phyloP scores from a whole-genome alignment of 495 filamentous ascomycete genomes.

The Chaetomium tenue region DNA sequence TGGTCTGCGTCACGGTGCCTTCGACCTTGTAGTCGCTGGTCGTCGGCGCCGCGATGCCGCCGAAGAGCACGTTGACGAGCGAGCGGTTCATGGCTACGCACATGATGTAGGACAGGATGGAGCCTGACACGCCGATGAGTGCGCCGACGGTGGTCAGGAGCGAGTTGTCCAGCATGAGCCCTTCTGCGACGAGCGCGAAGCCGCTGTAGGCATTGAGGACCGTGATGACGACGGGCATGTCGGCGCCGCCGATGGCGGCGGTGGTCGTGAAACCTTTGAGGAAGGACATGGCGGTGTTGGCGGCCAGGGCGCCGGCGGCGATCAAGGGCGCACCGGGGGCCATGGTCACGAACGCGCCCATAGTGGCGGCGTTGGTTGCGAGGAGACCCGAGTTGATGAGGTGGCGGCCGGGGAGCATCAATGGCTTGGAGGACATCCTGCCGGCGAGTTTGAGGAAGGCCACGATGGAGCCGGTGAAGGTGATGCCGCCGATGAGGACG shows the following conservation, averaged over 20 bases:
- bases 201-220: slow-evolving; percentile 83
- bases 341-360: slow-evolving; percentile 74
- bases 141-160: slow-evolving; percentile 75
- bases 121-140: slow-evolving; percentile 76
- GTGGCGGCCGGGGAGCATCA: slow-evolving; percentile 67
- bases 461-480: slow-evolving; percentile 79
- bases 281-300: slow-evolving; percentile 73
- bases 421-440: slow-evolving; percentile 69
- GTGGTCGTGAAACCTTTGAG: slow-evolving; percentile 80
- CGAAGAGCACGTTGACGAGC: slow-evolving; percentile 77
- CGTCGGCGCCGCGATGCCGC: slow-evolving; percentile 64
- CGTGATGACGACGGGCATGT: slow-evolving; percentile 85
- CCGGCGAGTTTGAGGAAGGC: slow-evolving; percentile 78
- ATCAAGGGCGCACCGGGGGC: slow-evolving; percentile 70
- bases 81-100: slow-evolving; percentile 83
- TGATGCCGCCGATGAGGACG: slow-evolving; percentile 77
- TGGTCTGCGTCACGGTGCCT: slow-evolving; percentile 67
- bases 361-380: slow-evolving; percentile 68
- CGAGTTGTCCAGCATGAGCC: slow-evolving; percentile 82
- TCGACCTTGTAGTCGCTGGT: slow-evolving; percentile 65
- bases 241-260: slow-evolving; percentile 77
- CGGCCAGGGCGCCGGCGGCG: slow-evolving; percentile 67
- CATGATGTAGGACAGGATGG: slow-evolving; percentile 78
- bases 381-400: slow-evolving; percentile 67
- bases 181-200: slow-evolving; percentile 79